These are phyloP conservation scores for Fagopyrum esculentum DNA, from an alignment of 148 eudicot species.

Conservation along the genomic window DNA sequence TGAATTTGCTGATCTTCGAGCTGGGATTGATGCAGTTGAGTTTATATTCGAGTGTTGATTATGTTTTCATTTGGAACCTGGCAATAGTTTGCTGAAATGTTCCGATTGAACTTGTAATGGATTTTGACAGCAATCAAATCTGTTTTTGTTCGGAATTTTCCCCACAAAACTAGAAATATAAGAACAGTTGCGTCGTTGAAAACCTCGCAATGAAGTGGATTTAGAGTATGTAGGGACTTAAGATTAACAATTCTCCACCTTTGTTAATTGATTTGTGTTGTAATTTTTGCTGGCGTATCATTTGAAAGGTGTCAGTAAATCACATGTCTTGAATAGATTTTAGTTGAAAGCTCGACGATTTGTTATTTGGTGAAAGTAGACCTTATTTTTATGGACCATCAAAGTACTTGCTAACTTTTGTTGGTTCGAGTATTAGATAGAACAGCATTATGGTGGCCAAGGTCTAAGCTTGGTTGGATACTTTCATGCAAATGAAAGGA, in stretches of 20 bases:
- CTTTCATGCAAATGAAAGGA: constrained; percentile 88
- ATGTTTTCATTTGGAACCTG: not conserved
- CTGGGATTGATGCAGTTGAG: not conserved
- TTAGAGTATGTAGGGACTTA: not conserved
- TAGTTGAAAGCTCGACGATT: not conserved
- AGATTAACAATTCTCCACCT: not conserved
- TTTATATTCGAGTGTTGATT: not conserved
- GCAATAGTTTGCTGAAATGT: not conserved
- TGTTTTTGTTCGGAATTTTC: not conserved
- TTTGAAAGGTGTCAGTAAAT: not conserved
- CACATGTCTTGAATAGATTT: not conserved
- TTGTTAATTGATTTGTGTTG: not conserved
- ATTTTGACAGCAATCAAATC: not conserved
- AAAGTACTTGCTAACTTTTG: not conserved
- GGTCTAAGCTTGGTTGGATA: constrained; percentile 84
- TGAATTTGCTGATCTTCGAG: not conserved
- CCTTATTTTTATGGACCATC: not conserved
- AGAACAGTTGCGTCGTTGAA: not conserved
- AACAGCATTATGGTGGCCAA: constrained; percentile 62
- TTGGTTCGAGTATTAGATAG: constrained; percentile 40
- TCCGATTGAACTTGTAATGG: no score
- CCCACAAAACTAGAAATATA: not conserved
- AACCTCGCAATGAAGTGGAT: not conserved
- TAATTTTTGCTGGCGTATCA: not conserved
- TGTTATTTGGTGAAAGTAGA: not conserved